Conservation (phyloP, 345 rosid genomes). For the Lepidium sativum region DNA sequence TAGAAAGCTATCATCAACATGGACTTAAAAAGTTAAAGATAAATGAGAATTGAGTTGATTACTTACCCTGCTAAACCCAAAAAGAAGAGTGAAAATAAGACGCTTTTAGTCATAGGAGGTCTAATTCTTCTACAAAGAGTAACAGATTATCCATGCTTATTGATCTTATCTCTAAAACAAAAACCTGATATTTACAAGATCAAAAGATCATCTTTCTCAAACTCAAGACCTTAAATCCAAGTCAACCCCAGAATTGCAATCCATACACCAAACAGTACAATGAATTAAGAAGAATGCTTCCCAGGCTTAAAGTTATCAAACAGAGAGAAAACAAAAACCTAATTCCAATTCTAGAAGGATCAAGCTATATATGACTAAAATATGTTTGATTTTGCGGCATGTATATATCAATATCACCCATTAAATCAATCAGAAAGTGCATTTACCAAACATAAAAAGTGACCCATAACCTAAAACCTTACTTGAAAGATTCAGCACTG, state of each 20-base stretch:
- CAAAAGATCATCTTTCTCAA: no score
- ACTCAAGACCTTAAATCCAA: no score
- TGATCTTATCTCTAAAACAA: neutral
- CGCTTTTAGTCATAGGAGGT: conserved; percentile 55
- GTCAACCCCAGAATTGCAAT: neutral
- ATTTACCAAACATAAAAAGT: neutral
- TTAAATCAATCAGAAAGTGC: neutral
- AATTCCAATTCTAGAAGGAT: neutral
- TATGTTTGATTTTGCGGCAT: neutral
- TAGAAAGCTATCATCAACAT: neutral
- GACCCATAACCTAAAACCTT: neutral
- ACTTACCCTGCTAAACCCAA: conserved; percentile 88
- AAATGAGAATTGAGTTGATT: neutral
- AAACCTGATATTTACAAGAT: no score
- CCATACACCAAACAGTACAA: neutral
- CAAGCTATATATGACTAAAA: neutral
- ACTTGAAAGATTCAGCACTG: neutral
- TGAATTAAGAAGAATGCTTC: neutral
- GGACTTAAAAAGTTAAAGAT: neutral
- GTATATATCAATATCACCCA: neutral
- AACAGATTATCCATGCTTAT: conserved; percentile 1
- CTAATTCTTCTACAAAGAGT: conserved; percentile 56
- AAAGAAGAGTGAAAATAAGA: conserved; percentile 65
- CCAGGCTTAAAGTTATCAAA: neutral
- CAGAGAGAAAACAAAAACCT: neutral